These are phyloP conservation scores for Fusarium secorum DNA, from an alignment of 2,329 filamentous ascomycete genomes.

Conservation along the genomic window DNA sequence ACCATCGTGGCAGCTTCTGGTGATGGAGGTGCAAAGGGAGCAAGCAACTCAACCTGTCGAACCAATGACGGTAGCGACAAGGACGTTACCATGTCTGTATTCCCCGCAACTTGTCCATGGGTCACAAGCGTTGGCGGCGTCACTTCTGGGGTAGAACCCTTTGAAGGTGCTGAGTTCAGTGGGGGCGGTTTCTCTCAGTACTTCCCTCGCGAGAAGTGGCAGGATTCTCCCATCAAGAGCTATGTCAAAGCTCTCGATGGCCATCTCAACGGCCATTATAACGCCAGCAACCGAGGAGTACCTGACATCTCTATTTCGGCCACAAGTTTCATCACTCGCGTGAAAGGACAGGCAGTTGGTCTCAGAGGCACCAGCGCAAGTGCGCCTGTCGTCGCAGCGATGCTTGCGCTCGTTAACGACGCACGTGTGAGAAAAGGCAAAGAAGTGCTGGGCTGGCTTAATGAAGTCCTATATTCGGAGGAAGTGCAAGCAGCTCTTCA, in stretches of 20 bases:
- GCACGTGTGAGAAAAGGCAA: constrained; percentile 58
- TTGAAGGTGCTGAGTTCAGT: constrained; percentile 55
- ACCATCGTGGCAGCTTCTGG: constrained; percentile 60
- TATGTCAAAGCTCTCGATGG: constrained; percentile 53
- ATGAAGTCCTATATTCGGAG: constrained; percentile 55
- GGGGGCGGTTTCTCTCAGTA: constrained; percentile 62
- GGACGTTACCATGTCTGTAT: constrained; percentile 65
- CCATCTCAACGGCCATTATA: constrained; percentile 55
- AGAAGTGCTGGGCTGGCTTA: constrained; percentile 61
- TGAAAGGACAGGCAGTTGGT: constrained; percentile 38
- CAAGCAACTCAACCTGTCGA: constrained; percentile 59
- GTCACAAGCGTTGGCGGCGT: constrained; percentile 73
- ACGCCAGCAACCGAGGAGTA: constrained; percentile 55
- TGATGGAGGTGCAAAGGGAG: constrained; percentile 58
- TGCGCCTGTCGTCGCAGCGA: constrained; percentile 61
- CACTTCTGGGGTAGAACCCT: constrained; percentile 46
- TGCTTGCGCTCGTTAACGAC: constrained; percentile 64
- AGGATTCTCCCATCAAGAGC: constrained; percentile 49
- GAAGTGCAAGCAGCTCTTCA: constrained; percentile 48
- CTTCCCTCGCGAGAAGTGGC: constrained; percentile 57
- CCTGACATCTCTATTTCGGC: constrained; percentile 65
- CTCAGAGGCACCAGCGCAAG: constrained; percentile 60
- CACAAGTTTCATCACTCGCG: constrained; percentile 59
- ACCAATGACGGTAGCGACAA: constrained; percentile 66
- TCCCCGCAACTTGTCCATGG: constrained; percentile 73